Base-by-base conservation (phyloP, 305 asterid species). In the Solanum chacoense region DNA sequence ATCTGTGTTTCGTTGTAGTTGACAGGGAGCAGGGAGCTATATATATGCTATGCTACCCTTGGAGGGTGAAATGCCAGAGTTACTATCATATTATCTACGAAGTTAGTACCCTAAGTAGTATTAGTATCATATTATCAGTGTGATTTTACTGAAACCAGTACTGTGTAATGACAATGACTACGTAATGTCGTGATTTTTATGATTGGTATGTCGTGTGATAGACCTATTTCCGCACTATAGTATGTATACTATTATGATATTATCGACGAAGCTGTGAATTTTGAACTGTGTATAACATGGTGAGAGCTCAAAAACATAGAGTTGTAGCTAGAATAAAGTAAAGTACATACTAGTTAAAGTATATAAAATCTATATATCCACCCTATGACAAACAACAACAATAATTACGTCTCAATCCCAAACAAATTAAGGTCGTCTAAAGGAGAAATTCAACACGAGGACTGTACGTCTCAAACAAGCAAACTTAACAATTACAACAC, bases 261-360 rank as follows among this genome's bases (percentile, higher is more conserved):
- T 81, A 42, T 42, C 37, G n/a, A 80, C 3, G 6, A 28, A 28
- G 86, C 13, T 16, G 9, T 31, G 8, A 26, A 26, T 40, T 40
- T 79, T 38, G 65, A 76, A 42, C 69, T 28, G 88, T 28, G 88
- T 31, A 79, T 79, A 86, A 28, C 80, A 88, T 71, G 93, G 91
- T 10, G 91, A 88, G 31, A 89, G 87, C 55, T 87, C 87, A 24
- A 91, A 90, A 11, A 83, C 74, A 12, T 87, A 90, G n/a, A 85
- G 73, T 84, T 90, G 91, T 86, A 89, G 69, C 69, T 59, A 59
- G 83, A 22, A 91, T 89, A 85, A 85, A 29, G 34, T 31, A 16
- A 8, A 74, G 80, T 74, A 32, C 16, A 34, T 34, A 20, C 28
- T 18, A 75, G 2, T 6, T 18, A 74, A 18, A 18, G 81, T 75